Base-by-base conservation (phyloP, 331 rosid species). In the Malus hybrid region DNA sequence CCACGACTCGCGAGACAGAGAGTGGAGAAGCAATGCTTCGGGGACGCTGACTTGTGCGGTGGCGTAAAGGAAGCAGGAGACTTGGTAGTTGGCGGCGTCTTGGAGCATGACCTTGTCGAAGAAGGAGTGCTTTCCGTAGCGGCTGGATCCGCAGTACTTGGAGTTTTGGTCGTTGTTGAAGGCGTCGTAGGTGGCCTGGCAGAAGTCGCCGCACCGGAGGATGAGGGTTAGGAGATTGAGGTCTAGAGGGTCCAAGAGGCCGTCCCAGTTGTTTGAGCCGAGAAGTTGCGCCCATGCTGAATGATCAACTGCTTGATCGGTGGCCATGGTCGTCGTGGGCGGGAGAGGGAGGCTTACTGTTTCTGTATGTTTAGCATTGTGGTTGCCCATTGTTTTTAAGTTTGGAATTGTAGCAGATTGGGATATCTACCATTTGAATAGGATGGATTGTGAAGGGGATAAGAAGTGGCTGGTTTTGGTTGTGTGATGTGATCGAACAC, bases 111-210 rank as follows among this genome's bases (percentile, higher is more conserved):
- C 88, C 20, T 89, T 86, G 71, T 50, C 39, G 82, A 89, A 89
- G 73, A 89, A 84, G 6, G 87, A 78, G 69, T 84, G 0, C 57
- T 89, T 88, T 9, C 93, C 91, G 79, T 84, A 89, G 67, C 91
- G 88, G 84, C 90, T 83, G 46, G 90, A 71, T 55, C 94, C 93
- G 67, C 90, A 85, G 86, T 81, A 89, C 44, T 34, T 73, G 4
- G 94, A 91, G 89, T 86, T 83, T 1, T 78, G 56, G 82, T 89
- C 93, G 78, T 83, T 86, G 87, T 86, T 91, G 88, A 91, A 91
- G 73, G 97, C 79, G 50, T 91, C 97, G 73, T 91, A 86, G 50
- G 97, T 89, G 67, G 86, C 89, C 63, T 91, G 97, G 81, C 90
- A 81, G 75, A 89, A 73, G 84, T 89, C 97, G 1, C 95, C 95